Evolutionary conservation across 306 rosid species (phyloP).

Genomic region (Casuarina glauca): DNA sequence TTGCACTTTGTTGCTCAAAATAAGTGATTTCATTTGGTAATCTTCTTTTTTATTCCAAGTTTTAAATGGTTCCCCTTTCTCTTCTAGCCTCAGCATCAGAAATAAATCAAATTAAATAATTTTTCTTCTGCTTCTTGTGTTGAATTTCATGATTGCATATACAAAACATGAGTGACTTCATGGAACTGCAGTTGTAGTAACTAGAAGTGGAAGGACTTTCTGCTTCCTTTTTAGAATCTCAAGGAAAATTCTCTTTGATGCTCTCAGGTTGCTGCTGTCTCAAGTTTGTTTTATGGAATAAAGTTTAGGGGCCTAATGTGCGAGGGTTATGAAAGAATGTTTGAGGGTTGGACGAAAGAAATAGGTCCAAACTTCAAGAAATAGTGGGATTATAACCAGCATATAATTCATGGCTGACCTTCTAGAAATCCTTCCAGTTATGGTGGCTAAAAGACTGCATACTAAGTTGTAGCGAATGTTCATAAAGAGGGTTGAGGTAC

Average conservation of each 20-base stretch:
- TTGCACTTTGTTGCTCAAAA: slow-evolving; percentile 2
- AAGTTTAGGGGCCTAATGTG: not conserved
- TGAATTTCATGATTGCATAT: not conserved
- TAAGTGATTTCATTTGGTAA: not conserved
- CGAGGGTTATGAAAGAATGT: not conserved
- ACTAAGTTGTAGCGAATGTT: not conserved
- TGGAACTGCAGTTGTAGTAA: slow-evolving; percentile 1
- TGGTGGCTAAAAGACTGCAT: not conserved
- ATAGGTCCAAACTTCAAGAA: not conserved
- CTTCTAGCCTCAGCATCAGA: slow-evolving; percentile 2
- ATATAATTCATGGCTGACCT: not conserved
- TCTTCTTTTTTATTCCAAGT: not conserved
- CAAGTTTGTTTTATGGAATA: not conserved
- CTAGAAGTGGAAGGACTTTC: slow-evolving; percentile 1
- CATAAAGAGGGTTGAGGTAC: not conserved
- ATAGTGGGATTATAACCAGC: not conserved
- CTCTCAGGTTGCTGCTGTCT: not conserved
- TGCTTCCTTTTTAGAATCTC: not conserved
- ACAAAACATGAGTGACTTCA: not conserved
- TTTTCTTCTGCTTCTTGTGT: not conserved
- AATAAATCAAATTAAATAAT: not conserved
- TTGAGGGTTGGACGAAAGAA: not conserved
- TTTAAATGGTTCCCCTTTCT: not conserved
- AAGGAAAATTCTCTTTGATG: not conserved
- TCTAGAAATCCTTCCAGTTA: not conserved